Evolutionary conservation across 2,329 filamentous ascomycete genomes (phyloP).

Genomic region (Corynespora cassiicola): DNA sequence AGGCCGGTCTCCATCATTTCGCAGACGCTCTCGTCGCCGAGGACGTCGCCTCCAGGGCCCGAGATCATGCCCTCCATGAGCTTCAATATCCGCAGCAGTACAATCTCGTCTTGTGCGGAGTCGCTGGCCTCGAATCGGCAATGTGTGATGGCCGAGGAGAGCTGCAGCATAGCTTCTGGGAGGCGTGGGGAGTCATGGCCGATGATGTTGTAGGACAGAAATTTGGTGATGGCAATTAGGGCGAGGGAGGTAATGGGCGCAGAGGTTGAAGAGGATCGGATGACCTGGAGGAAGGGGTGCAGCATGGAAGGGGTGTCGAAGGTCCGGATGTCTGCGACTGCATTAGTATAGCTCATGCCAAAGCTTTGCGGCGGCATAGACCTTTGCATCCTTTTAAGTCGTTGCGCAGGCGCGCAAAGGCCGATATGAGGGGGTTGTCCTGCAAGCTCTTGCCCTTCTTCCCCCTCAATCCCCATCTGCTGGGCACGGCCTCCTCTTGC

Average conservation of each 20-base stretch:
- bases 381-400: constrained; percentile 87
- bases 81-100: constrained; percentile 90
- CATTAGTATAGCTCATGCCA: constrained; percentile 25
- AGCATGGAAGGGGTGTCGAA: constrained; percentile 92
- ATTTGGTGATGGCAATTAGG: constrained; percentile 91
- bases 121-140: constrained; percentile 98
- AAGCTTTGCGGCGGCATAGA: constrained; percentile 44
- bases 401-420: constrained; percentile 86
- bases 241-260: constrained; percentile 96
- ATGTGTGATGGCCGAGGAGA: constrained; percentile 94
- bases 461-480: constrained; percentile 90
- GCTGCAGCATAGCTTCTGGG: constrained; percentile 87
- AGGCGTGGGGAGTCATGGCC: constrained; percentile 84
- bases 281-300: constrained; percentile 94
- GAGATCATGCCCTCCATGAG: constrained; percentile 99
- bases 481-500: constrained; percentile 69
- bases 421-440: constrained; percentile 94
- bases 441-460: constrained; percentile 98
- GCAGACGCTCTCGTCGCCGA: constrained; percentile 98
- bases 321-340: constrained; percentile 72
- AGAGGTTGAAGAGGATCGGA: constrained; percentile 93
- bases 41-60: constrained; percentile 85
- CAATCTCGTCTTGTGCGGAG: constrained; percentile 92
- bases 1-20: constrained; percentile 99
- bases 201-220: constrained; percentile 94